Evolutionary conservation across 2,329 filamentous ascomycete genomes (phyloP).

Genomic region (Pleochaeta shiraiana): DNA sequence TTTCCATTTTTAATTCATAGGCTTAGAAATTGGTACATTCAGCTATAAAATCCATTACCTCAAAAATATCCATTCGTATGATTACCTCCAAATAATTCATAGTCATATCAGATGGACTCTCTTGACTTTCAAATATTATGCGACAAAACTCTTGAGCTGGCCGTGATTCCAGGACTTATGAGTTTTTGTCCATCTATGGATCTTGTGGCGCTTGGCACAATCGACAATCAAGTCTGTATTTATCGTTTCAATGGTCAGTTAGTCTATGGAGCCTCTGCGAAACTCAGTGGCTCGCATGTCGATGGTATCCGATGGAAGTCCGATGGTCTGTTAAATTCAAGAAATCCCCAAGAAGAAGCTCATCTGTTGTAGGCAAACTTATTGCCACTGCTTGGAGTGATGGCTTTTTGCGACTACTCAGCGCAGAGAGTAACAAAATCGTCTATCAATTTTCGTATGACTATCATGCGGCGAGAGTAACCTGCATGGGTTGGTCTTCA

Average conservation of each 20-base stretch:
- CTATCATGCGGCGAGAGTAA: slow-evolving; percentile 21
- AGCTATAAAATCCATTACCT: no score
- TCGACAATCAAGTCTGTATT: slow-evolving; percentile 46
- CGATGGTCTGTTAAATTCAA: slow-evolving; percentile 13
- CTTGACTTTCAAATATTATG: slow-evolving; percentile 25
- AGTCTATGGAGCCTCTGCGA: slow-evolving; percentile 29
- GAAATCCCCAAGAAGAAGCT: background rate
- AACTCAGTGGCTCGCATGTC: slow-evolving; percentile 19
- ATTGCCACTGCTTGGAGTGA: slow-evolving; percentile 73
- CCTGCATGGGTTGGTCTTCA: slow-evolving; percentile 22
- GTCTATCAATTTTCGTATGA: slow-evolving; percentile 41
- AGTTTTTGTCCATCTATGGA: slow-evolving; percentile 72
- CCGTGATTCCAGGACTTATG: slow-evolving; percentile 34
- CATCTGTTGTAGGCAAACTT: slow-evolving; percentile 34
- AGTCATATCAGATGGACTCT: no score
- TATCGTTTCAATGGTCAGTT: slow-evolving; percentile 59
- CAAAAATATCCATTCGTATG: no score
- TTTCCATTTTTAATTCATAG: no score
- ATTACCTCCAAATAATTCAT: no score
- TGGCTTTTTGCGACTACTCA: slow-evolving; percentile 53
- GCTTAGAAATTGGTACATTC: background rate
- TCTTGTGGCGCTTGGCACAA: slow-evolving; percentile 51
- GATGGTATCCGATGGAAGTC: slow-evolving; percentile 20
- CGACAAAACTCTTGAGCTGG: slow-evolving; percentile 33
- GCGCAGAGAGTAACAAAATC: slow-evolving; percentile 60